A percentile compares a stretch with the other conserved stretches of the same genome.
Conservation (phyloP, 176 grass and related monocot species). For the Bothriochloa decipiens region DNA sequence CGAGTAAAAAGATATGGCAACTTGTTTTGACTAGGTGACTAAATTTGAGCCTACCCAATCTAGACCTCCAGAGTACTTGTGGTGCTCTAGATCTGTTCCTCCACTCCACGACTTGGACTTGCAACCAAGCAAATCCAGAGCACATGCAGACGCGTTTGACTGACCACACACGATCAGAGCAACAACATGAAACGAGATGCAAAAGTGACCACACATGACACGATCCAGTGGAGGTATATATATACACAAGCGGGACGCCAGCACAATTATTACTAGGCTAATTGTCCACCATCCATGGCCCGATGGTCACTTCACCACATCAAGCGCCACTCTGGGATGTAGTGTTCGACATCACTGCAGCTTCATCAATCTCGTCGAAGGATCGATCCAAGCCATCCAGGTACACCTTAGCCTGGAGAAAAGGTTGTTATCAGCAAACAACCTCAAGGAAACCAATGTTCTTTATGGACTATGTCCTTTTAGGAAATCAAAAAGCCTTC, state of each 20-base stretch:
- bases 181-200: too few species aligned
- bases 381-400: conserved; percentile 31
- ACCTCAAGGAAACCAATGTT: not conserved
- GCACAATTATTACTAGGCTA: not conserved
- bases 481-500: not conserved
- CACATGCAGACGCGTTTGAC: too few species aligned
- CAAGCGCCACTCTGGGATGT: not conserved
- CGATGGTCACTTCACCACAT: not conserved
- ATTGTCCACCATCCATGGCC: not conserved
- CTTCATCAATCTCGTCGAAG: conserved; percentile 42
- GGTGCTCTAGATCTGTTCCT: too few species aligned
- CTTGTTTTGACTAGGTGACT: too few species aligned
- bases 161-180: too few species aligned
- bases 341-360: conserved; percentile 10
- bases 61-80: too few species aligned
- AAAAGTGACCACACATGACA: too few species aligned
- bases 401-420: conserved; percentile 50
- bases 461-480: not conserved
- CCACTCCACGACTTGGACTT: too few species aligned
- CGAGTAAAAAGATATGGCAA: too few species aligned
- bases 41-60: too few species aligned
- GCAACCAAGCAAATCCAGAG: too few species aligned
- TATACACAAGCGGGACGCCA: not conserved
- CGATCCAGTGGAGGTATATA: too few species aligned
- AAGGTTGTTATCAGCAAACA: conserved; percentile 12